Conservation (phyloP, 306 rosid genomes). For the Ammopiptanthus mongolicus region DNA sequence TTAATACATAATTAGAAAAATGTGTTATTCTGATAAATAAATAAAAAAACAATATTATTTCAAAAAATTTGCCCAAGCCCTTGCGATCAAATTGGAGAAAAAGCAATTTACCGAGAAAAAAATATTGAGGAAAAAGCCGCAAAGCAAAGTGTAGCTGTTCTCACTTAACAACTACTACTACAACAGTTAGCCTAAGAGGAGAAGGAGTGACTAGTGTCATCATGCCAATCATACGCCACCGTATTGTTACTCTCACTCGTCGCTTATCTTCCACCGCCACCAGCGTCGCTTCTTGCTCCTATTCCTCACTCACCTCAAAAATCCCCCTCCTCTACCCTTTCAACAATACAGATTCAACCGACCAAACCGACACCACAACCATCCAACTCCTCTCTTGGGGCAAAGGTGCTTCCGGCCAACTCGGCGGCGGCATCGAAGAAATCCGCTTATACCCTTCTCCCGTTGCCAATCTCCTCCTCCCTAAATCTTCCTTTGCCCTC, state of each 20-base stretch:
- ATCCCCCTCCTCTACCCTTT: conserved; percentile 57
- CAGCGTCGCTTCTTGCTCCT: conserved; percentile 1
- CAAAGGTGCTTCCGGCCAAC: conserved; percentile 88
- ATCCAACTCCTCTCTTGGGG: conserved; percentile 94
- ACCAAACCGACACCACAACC: conserved; percentile 20
- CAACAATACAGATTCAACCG: conserved; percentile 15
- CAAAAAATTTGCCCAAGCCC: no score
- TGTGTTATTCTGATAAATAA: no score
- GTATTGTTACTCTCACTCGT: conserved; percentile 32
- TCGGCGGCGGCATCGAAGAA: conserved; percentile 93
- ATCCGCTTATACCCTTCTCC: conserved; percentile 81
- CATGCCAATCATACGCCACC: conserved; percentile 23
- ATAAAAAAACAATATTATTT: no score
- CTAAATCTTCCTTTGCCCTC: conserved; percentile 48
- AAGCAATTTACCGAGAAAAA: no score
- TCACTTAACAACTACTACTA: no score
- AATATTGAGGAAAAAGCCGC: no score
- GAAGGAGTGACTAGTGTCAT: no score
- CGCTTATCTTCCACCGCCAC: conserved; percentile 17
- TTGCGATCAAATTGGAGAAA: no score
- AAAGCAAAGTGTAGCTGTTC: no score
- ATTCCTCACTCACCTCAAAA: conserved; percentile 26
- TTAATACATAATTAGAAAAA: no score
- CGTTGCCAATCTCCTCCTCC: conserved; percentile 58
- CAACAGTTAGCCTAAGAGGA: no score